These are phyloP conservation scores for Tetracentron sinense DNA, from an alignment of 164 flowering plant genomes.

Conservation along the genomic window DNA sequence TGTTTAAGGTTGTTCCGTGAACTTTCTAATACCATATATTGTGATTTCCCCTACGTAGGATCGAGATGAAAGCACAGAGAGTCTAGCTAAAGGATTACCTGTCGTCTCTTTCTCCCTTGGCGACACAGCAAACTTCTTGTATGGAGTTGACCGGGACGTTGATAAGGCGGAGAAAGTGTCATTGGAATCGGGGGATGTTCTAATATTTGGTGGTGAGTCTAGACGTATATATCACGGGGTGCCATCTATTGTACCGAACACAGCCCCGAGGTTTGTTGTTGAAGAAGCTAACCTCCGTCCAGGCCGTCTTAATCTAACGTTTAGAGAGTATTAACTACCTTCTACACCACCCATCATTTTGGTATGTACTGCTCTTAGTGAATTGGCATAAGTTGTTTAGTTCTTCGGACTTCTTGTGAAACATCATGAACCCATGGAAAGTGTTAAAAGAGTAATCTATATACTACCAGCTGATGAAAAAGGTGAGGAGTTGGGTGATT, in stretches of 20 bases:
- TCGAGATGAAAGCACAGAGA: conserved; percentile 58
- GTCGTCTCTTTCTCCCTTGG: conserved; percentile 94
- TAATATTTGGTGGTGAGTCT: conserved; percentile 85
- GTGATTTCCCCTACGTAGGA: conserved; percentile 42
- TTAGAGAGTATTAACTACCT: conserved; percentile 50
- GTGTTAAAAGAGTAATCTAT: too few species aligned
- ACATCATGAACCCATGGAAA: too few species aligned
- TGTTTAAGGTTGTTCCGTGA: background rate
- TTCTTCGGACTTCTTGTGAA: too few species aligned
- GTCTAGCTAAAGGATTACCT: conserved; percentile 54
- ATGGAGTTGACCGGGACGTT: conserved; percentile 48
- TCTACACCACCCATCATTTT: background rate
- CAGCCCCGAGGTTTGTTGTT: conserved; percentile 55
- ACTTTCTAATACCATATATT: background rate
- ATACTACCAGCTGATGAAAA: too few species aligned
- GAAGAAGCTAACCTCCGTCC: conserved; percentile 54
- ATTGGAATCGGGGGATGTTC: conserved; percentile 79
- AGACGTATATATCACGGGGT: conserved; percentile 83
- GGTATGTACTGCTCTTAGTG: too few species aligned
- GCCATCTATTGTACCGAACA: conserved; percentile 32
- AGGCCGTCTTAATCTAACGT: conserved; percentile 89
- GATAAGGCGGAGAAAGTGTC: conserved; percentile 45
- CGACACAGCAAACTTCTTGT: conserved; percentile 70
- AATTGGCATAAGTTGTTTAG: too few species aligned
- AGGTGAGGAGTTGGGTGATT: too few species aligned